Evolutionary conservation across 257 asterid species (phyloP), one percentile per base, ranked within the genome.

Genomic region (Scutellaria barbata): DNA sequence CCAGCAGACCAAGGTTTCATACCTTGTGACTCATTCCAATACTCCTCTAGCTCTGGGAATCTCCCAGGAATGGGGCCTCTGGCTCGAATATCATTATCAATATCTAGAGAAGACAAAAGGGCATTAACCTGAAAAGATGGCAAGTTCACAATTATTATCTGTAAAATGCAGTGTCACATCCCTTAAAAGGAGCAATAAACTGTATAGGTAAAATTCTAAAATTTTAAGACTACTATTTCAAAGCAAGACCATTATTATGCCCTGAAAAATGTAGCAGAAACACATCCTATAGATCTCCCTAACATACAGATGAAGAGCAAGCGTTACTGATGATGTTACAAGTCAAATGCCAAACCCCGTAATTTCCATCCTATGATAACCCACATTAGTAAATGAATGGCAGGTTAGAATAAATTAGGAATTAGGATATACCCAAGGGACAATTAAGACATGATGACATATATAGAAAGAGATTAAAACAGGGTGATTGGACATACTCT

Each of bases 21-120:
- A 79, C 76, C 74, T 81, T 89, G 98, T 11, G 97, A 89, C 79
- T 95, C 99, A 58, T 83, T 89, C 99, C 99, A 95, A 69, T 81
- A 88, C 81, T 92, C 94, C 79, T 95, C 98, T 72, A 95, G 79
- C 86, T 89, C 97, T 13, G 88, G 90, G 68, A 18, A 83, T 80
- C 91, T 85, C 43, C 97, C 97, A 50, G 88, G 92, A 72, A 81
- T 72, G 20, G 87, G 92, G 66, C 95, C 93, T 77, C 89, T 86
- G 69, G 90, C 87, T 73, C 85, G 85, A 77, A 74, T 76, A 81
- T 89, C 90, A 77, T n/a, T 62, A 74, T 95, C 98, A 11, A 95
- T 95, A 61, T 95, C 99, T 65, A 92, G 79, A 59, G 99, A 92
- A 50, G 96, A 85, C 59, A 95, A 81, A 66, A 95, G 95, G 51